Evolutionary conservation across 306 rosid species (phyloP), one percentile per base, ranked within the genome.

Genomic region (Cicer cuneatum): DNA sequence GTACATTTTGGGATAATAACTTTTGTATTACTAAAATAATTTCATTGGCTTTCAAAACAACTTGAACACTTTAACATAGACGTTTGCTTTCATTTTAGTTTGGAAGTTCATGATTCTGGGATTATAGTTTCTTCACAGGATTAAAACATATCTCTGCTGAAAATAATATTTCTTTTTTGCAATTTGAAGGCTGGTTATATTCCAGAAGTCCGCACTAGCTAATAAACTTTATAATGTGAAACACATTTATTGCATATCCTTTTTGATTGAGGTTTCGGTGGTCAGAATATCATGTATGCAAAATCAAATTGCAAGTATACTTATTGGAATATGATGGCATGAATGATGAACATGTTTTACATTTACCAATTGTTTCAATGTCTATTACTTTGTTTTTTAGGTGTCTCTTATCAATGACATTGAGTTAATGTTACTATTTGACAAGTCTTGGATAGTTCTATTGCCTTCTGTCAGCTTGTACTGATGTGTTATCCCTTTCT

Each of bases 11-110:
- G 65, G 76, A 74, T 42, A 18, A 40, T 10, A 56, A 58, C 71
- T 46, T 46, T 38, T 42, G 57, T 51, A 68, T 69, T 58, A 16
- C 77, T 37, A 69, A 71, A 79, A 46, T 35, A 7, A 63, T 72
- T 78, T 47, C 57, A 48, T 7, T 6, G 66, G 24, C 42, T 67
- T 66, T 40, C 43, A 74, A 65, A 37, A 45, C 83, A 43, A 63
- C 68, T 41, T 62, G 51, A 53, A 46, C 16, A 15, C 5, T 72
- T 51, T 14, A 13, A 46, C 71, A 37, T 42, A 37, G 42, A 35
- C 41, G 7, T 73, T n/a, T 58, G 16, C 40, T 8, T 79, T 29
- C 74, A 66, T 57, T 79, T 37, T 56, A 72, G 64, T 47, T 80
- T 64, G 63, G 66, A 47, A 70, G 47, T 6, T 63, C 61, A 37